phyloP scores from a whole-genome alignment of 805 yeast genomes.

The Teunomyces kruisii region DNA sequence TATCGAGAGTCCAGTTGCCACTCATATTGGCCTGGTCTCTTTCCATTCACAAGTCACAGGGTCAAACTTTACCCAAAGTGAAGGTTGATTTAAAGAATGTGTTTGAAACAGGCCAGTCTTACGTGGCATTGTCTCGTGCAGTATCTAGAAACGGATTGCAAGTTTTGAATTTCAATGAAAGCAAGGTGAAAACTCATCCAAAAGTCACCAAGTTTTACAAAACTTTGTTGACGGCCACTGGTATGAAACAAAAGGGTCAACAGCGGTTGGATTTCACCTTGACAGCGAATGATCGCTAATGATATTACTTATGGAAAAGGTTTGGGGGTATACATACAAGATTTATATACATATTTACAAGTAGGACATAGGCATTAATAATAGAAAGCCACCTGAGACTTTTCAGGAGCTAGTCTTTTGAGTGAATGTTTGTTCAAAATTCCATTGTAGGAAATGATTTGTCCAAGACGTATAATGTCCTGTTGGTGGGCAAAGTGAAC shows the following conservation, averaged over 20 bases:
- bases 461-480: conserved; percentile 15
- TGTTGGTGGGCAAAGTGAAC: background rate
- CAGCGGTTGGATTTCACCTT: conserved; percentile 2
- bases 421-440: background rate
- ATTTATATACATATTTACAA: conserved; percentile 4
- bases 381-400: background rate
- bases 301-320: background rate
- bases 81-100: conserved; percentile 72
- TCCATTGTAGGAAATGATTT: conserved; percentile 16
- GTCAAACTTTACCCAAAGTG: conserved; percentile 78
- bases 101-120: conserved; percentile 93
- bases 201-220: conserved; percentile 71
- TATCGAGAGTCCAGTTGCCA: conserved; percentile 78
- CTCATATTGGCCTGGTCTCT: conserved; percentile 94
- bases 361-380: background rate
- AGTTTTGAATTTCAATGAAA: conserved; percentile 66
- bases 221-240: conserved; percentile 41
- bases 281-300: background rate
- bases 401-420: background rate
- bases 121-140: conserved; percentile 93
- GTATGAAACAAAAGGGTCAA: conserved; percentile 18
- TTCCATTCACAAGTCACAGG: conserved; percentile 95
- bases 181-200: conserved; percentile 66
- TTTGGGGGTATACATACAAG: background rate
- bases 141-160: conserved; percentile 80